These are phyloP conservation scores for Phytophthora agathidicida DNA, from an alignment of 352 stramenopile species.

Conservation along the genomic window DNA sequence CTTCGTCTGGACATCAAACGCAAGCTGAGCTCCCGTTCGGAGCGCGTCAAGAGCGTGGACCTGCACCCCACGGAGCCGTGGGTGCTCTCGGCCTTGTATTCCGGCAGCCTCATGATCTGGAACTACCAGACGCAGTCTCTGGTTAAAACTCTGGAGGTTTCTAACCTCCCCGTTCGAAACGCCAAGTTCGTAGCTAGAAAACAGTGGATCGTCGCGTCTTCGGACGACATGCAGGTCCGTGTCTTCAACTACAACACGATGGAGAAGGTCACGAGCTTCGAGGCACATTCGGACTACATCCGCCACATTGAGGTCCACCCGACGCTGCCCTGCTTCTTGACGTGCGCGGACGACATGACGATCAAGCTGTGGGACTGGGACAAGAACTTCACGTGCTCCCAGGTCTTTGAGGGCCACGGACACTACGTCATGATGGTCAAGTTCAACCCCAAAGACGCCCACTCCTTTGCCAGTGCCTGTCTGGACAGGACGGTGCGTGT, in stretches of 20 bases:
- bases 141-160: constrained; percentile 99
- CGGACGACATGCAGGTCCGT: constrained; percentile 97
- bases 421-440: constrained; percentile 99
- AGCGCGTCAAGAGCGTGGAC: constrained; percentile 99
- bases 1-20: constrained; percentile 91
- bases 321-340: constrained; percentile 96
- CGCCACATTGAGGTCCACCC: constrained; percentile 96
- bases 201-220: constrained; percentile 96
- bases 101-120: constrained; percentile 98
- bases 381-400: constrained; percentile 78
- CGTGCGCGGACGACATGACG: constrained; percentile 98
- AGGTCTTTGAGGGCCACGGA: constrained; percentile 92
- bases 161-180: constrained; percentile 93
- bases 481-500: constrained; percentile 98
- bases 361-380: constrained; percentile 99
- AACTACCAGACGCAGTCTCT: constrained; percentile 95
- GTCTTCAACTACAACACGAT: constrained; percentile 99
- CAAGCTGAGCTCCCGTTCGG: constrained; percentile 95
- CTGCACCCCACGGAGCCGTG: constrained; percentile 98
- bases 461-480: constrained; percentile 98
- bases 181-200: constrained; percentile 96
- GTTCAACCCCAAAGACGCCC: constrained; percentile 99
- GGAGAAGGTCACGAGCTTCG: constrained; percentile 95
- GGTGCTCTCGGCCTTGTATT: constrained; percentile 98
- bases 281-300: constrained; percentile 99